These are phyloP conservation scores for Arthroderma uncinatum DNA, from an alignment of 2,329 filamentous ascomycete species.

Conservation along the genomic window DNA sequence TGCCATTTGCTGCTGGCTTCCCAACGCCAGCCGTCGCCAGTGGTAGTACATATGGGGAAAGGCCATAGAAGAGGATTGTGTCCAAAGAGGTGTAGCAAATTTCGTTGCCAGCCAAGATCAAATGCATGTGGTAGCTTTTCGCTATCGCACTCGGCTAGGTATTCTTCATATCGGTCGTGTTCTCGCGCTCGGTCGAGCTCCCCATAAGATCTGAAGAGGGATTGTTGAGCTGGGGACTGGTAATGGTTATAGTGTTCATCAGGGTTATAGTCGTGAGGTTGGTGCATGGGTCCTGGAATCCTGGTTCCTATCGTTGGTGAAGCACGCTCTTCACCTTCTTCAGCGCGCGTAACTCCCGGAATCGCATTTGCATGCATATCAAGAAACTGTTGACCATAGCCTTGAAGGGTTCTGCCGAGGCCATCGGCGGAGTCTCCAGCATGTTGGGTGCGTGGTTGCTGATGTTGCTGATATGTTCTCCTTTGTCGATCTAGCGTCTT, in stretches of 20 bases:
- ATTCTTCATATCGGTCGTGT: conserved; percentile 59
- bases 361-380: conserved; percentile 74
- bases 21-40: conserved; percentile 90
- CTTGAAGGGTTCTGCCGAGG: conserved; percentile 39
- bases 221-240: conserved; percentile 37
- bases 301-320: conserved; percentile 23
- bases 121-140: conserved; percentile 86
- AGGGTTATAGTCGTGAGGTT: conserved; percentile 10
- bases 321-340: conserved; percentile 61
- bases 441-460: conserved; percentile 9
- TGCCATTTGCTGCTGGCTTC: conserved; percentile 72
- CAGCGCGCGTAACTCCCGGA: conserved; percentile 66
- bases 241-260: conserved; percentile 13
- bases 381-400: conserved; percentile 60
- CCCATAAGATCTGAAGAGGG: conserved; percentile 39
- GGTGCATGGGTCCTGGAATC: not conserved
- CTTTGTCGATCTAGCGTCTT: conserved; percentile 57
- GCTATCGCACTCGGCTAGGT: conserved; percentile 81
- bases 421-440: conserved; percentile 24
- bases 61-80: conserved; percentile 61
- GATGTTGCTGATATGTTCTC: conserved; percentile 32
- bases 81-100: conserved; percentile 74
- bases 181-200: conserved; percentile 54
- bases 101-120: conserved; percentile 71
- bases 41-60: conserved; percentile 72